Evolutionary conservation across 2,329 filamentous ascomycete genomes (phyloP).

Genomic region (Aspergillus fructus): DNA sequence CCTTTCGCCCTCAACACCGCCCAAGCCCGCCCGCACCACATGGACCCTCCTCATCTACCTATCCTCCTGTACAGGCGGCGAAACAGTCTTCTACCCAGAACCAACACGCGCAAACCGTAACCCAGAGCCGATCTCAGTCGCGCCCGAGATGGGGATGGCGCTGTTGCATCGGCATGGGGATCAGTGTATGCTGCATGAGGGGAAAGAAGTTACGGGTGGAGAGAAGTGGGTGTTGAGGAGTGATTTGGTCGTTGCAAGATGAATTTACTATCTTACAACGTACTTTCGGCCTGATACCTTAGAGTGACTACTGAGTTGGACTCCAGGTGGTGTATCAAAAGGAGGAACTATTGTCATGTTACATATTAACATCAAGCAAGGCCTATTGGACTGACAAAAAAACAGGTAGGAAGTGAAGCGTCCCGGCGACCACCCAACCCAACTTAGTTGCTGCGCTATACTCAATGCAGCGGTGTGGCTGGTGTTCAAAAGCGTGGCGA

Average conservation of each 20-base stretch:
- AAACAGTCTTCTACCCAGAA: slow-evolving; percentile 88
- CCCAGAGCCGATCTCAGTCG: slow-evolving; percentile 67
- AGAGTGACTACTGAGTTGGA: too few species aligned
- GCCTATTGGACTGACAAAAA: neutral
- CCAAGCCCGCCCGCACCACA: slow-evolving; percentile 66
- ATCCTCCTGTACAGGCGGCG: slow-evolving; percentile 79
- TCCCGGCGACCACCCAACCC: too few species aligned
- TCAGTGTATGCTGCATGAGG: slow-evolving; percentile 87
- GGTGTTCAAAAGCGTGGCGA: neutral
- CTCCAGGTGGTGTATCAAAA: neutral
- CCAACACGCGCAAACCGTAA: slow-evolving; percentile 44
- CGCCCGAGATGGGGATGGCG: slow-evolving; percentile 78
- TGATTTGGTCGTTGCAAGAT: slow-evolving; percentile 59
- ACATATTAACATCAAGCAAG: neutral
- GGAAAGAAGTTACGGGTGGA: slow-evolving; percentile 71
- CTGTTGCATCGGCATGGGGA: slow-evolving; percentile 86
- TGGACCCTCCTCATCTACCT: slow-evolving; percentile 92
- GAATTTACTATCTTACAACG: slow-evolving; percentile 6
- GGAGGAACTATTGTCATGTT: neutral
- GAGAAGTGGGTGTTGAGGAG: slow-evolving; percentile 92
- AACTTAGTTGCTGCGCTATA: neutral
- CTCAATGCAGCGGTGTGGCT: neutral
- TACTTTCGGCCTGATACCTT: too few species aligned
- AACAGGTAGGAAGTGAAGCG: neutral
- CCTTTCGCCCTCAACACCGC: slow-evolving; percentile 42